Evolutionary conservation across 192 early-diverging fungal genomes (phyloP).

Genomic region (Allomyces macrogynus): DNA sequence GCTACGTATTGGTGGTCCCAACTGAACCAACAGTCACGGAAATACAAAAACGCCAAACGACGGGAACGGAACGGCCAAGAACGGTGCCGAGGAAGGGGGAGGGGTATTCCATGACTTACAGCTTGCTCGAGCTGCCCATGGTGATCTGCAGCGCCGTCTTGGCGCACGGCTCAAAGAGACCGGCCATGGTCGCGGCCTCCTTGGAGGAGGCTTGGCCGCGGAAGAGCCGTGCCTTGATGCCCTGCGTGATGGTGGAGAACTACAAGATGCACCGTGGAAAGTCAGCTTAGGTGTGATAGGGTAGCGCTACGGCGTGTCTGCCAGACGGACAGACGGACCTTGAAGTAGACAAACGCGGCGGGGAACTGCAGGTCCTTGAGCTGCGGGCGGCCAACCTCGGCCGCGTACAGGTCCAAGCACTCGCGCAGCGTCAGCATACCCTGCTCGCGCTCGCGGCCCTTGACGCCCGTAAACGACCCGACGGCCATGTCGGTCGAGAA

Average conservation of each 20-base stretch:
- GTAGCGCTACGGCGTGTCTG: no score
- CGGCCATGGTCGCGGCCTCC: constrained; percentile 11
- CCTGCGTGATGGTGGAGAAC: constrained; percentile 63
- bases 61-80: no score
- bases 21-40: no score
- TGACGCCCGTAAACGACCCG: constrained; percentile 20
- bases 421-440: constrained; percentile 41
- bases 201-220: constrained; percentile 68
- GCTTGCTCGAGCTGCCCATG: not conserved
- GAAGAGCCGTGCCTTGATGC: constrained; percentile 70
- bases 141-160: not conserved
- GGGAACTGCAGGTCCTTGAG: constrained; percentile 62
- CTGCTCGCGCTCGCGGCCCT: constrained; percentile 13
- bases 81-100: no score
- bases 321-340: constrained; percentile 16
- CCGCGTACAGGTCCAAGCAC: constrained; percentile 56
- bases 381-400: constrained; percentile 30
- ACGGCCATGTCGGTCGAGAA: constrained; percentile 20
- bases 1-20: no score
- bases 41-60: no score
- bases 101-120: not conserved
- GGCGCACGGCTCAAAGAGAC: constrained; percentile 11
- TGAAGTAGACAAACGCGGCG: constrained; percentile 71
- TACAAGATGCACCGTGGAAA: constrained; percentile 4
- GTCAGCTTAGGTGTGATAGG: no score